phyloP scores from a whole-genome alignment of 352 stramenopile species.

The Pythium insidiosum region DNA sequence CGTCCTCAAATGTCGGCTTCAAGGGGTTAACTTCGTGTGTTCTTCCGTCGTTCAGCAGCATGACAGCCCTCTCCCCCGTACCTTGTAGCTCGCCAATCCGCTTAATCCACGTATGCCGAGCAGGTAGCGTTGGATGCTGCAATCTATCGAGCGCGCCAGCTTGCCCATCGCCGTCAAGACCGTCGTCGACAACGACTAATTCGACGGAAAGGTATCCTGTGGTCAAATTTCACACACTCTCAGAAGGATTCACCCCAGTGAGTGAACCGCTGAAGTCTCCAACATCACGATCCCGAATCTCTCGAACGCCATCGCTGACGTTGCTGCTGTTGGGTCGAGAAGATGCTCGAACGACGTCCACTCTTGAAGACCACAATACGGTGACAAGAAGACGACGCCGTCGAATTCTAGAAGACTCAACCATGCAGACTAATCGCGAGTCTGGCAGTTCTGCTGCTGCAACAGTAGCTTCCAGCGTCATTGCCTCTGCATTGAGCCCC shows the following conservation, averaged over 20 bases:
- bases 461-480: background rate
- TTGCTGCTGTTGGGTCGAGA: slow-evolving; percentile 18
- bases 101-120: slow-evolving; percentile 48
- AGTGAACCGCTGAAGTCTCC: background rate
- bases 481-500: background rate
- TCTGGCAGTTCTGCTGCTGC: background rate
- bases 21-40: too few species aligned
- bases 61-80: too few species aligned
- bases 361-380: background rate
- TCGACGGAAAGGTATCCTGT: too few species aligned
- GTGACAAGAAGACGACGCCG: background rate
- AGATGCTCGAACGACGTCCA: slow-evolving; percentile 13
- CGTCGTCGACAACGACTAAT: background rate
- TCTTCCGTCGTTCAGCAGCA: too few species aligned
- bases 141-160: slow-evolving; percentile 17
- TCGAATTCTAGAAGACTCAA: too few species aligned
- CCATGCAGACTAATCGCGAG: background rate
- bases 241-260: slow-evolving; percentile 20
- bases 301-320: too few species aligned
- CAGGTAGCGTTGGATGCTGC: slow-evolving; percentile 48
- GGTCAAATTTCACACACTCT: slow-evolving; percentile 21
- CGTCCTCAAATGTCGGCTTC: too few species aligned
- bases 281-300: background rate
- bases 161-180: background rate
- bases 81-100: slow-evolving; percentile 11